phyloP scores from a whole-genome alignment of 2,329 filamentous ascomycete genomes.

The Lecanicillium sp. region DNA sequence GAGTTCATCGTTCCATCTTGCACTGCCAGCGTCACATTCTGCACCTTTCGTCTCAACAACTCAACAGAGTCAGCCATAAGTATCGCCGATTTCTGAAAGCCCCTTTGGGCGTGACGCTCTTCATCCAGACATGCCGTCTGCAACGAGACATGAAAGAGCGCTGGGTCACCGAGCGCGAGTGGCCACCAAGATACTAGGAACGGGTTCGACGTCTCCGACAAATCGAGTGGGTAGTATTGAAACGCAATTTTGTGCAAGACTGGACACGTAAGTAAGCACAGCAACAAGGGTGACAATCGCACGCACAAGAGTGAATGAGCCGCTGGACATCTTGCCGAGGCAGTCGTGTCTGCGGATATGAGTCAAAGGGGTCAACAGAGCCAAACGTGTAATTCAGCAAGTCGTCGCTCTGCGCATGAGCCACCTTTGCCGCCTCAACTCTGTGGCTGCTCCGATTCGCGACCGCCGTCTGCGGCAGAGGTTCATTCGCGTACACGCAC shows the following conservation, averaged over 20 bases:
- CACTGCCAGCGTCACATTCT: constrained; percentile 38
- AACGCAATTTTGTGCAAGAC: constrained; percentile 53
- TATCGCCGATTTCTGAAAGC: constrained; percentile 47
- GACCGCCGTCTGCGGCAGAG: constrained; percentile 27
- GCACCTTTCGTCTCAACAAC: constrained; percentile 44
- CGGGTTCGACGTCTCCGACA: constrained; percentile 46
- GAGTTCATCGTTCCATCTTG: constrained; percentile 52
- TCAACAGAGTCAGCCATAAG: constrained; percentile 53
- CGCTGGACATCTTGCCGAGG: constrained; percentile 45
- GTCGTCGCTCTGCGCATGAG: not conserved
- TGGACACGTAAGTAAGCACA: constrained; percentile 24
- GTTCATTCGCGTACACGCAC: constrained; percentile 51
- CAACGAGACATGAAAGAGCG: constrained; percentile 52
- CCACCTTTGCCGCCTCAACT: not conserved
- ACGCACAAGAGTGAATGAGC: constrained; percentile 51
- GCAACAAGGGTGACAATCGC: too few relatives aligned
- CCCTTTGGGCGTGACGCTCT: constrained; percentile 44
- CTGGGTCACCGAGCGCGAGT: constrained; percentile 47
- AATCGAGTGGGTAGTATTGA: constrained; percentile 53
- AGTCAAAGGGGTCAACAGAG: constrained; percentile 48
- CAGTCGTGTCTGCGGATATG: constrained; percentile 48
- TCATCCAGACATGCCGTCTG: constrained; percentile 54
- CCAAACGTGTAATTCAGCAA: not conserved
- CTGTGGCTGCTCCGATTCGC: not conserved
- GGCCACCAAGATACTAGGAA: constrained; percentile 58